These are phyloP conservation scores for Nannizziopsis arthrosporioides DNA, from an alignment of 2,329 filamentous ascomycete species.

Conservation along the genomic window DNA sequence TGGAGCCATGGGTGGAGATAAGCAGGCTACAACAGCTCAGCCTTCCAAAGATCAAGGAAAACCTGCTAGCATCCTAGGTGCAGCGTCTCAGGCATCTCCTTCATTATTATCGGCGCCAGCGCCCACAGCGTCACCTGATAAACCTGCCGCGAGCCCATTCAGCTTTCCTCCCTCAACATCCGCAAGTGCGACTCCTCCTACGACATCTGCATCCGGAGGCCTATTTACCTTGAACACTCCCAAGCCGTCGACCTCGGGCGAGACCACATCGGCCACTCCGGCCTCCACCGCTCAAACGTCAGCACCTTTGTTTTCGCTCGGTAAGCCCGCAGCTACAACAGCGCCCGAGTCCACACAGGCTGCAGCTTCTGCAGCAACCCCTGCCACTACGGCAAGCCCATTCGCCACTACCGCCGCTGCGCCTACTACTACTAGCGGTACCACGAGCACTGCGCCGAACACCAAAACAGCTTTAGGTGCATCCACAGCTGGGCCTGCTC, in stretches of 20 bases:
- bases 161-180: slow-evolving; percentile 5
- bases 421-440: slow-evolving; percentile 21
- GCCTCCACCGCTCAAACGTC: slow-evolving; percentile 10
- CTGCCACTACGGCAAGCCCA: slow-evolving; percentile 16
- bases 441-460: slow-evolving; percentile 22
- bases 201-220: slow-evolving; percentile 13
- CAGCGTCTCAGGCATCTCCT: slow-evolving; percentile 12
- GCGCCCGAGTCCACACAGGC: slow-evolving; percentile 22
- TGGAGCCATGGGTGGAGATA: slow-evolving; percentile 3
- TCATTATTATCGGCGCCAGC: slow-evolving; percentile 11
- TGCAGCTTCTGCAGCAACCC: slow-evolving; percentile 20
- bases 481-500: slow-evolving; percentile 69
- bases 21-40: slow-evolving; percentile 2
- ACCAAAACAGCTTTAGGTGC: slow-evolving; percentile 43
- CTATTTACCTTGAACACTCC: slow-evolving; percentile 5
- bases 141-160: slow-evolving; percentile 6
- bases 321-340: slow-evolving; percentile 21
- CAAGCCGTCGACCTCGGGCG: slow-evolving; percentile 6
- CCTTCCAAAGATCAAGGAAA: slow-evolving; percentile 6
- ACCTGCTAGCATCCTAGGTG: slow-evolving; percentile 13
- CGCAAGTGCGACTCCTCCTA: slow-evolving; percentile 9
- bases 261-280: slow-evolving; percentile 5
- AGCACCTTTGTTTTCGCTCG: slow-evolving; percentile 1
- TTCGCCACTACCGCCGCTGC: slow-evolving; percentile 19
- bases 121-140: slow-evolving; percentile 3